Evolutionary conservation across 1,284 basidiomycete species (phyloP), one percentile per base, ranked within the genome.

Genomic region (Hypsizygus ulmarius): DNA sequence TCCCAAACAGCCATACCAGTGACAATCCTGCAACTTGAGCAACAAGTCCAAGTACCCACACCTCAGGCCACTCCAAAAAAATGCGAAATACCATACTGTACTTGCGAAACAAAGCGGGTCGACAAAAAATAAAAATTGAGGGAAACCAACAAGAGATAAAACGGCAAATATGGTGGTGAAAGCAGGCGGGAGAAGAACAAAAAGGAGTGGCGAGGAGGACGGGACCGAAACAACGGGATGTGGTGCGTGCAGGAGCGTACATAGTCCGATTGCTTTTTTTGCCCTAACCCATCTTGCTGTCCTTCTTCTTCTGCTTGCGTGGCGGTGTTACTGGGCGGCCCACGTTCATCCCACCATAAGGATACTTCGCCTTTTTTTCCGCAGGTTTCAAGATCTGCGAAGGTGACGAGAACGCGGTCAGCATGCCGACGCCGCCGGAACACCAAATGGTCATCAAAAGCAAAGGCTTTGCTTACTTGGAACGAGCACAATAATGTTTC

Each of bases 401-500:
- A 32, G 35, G 42, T 29, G 5, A 33, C 40, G 29, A 43, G 21
- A 8, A 39, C 8, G 32, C 32, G n/a, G 5, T 36, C n/a, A 41
- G 29, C 36, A 39, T 37, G 39, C 33, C 34, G 45, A 25, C 4
- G 21, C 7, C 21, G 21, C 21, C 21, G 21, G 21, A 25, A 25
- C 21, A 36, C 28, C 15, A 27, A 14, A 7, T 35, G 41, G 47
- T 25, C 40, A 40, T n/a, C 29, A 7, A 32, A 29, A 6, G 34
- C 6, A 5, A 5, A 29, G 15, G n/a, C 27, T 40, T 32, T 38
- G 67, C 82, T 54, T 56, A 94, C 93, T 74, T 97, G 94, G 91
- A 99, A 99, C 11, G 95, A 97, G 72, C 96, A 99, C 55, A 99
- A 71, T 57, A 99, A 70, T 6, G 95, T 97, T 74, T 99, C 96